Evolutionary conservation across 768 basidiomycete species (phyloP), one percentile per base, ranked within the genome.

Genomic region (Mycena amicta): DNA sequence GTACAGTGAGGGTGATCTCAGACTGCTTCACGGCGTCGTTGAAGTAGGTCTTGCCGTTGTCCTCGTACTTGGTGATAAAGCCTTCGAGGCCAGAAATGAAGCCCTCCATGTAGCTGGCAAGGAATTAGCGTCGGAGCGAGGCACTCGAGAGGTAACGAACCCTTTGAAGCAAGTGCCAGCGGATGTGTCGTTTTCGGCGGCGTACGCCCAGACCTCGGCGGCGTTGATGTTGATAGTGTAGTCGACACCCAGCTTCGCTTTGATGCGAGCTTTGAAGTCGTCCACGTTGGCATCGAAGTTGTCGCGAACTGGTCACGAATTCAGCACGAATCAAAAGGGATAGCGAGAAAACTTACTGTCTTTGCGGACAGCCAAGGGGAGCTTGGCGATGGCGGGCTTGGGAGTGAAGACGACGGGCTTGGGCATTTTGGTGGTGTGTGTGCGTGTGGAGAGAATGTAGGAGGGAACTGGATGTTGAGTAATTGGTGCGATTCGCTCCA

Each of bases 351-450:
- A 69, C 75, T 40, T 43, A 75, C 75, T 60, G 30, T 74, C 70
- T 70, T 74, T 77, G 59, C 75, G 72, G 40, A 70, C 66, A n/a
- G 73, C 70, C 29, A 77, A 59, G 33, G 73, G 70, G 18, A 77
- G 70, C 50, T 75, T 77, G 55, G 71, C 73, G 31, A 75, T n/a
- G 41, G 72, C 60, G 4, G 72, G 65, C 55, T 74, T 73, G 33
- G 74, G 75, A 29, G 63, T 50, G 55, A 71, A 77, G 15, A 59
- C 41, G 11, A 62, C 47, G 40, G 64, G 5, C 53, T 65, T 67
- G 39, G 55, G 29, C 59, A 67, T 56, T 55, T 60, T 59, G 39
- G 47, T 26, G 11, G 30, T 39, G 26, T 31, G 47, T n/a, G 29
- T 20, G 30, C 29, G 18, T 18, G 27, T 37, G 29, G 8, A 45